phyloP scores from a whole-genome alignment of 2,329 filamentous ascomycete genomes.

The Fusarium scirpi region DNA sequence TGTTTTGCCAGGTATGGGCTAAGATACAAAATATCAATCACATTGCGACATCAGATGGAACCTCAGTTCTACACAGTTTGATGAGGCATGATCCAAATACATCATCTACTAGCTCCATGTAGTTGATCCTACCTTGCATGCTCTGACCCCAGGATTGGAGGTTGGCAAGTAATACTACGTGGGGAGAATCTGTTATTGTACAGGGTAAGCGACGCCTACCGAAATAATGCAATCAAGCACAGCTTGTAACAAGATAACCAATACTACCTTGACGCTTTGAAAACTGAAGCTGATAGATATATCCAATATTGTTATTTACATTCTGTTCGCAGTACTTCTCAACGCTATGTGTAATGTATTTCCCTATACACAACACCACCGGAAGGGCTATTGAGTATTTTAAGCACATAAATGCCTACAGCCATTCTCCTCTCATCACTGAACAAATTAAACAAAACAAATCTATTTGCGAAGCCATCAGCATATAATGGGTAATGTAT shows the following conservation, averaged over 20 bases:
- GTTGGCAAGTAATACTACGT: background rate
- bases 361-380: background rate
- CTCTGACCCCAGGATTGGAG: background rate
- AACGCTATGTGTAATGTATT: background rate
- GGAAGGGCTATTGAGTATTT: background rate
- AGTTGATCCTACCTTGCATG: background rate
- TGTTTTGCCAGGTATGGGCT: background rate
- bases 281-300: background rate
- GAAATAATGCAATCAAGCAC: background rate
- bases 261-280: background rate
- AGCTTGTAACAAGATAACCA: background rate
- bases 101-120: background rate
- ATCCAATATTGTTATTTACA: background rate
- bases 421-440: background rate
- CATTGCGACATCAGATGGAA: background rate
- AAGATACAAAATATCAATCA: background rate
- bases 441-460: background rate
- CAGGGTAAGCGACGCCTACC: background rate
- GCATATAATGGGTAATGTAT: no score
- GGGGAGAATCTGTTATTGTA: background rate
- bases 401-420: accelerated
- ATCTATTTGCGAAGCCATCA: background rate
- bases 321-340: background rate
- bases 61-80: background rate
- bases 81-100: background rate